Base-by-base conservation (phyloP, 441 rosid species). In the Pelargonium australe region DNA sequence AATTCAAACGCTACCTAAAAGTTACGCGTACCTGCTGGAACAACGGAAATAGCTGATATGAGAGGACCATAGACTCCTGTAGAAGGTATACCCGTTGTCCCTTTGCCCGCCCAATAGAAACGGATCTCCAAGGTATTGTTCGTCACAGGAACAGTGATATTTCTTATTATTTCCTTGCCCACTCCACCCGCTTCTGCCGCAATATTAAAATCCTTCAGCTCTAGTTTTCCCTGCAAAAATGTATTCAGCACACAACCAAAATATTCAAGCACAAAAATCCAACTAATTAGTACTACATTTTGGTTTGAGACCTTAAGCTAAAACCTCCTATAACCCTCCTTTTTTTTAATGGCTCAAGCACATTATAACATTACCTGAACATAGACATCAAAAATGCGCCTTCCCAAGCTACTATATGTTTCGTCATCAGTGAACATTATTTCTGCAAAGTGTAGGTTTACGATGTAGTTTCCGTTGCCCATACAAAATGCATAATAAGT, bases 381-480 rank as follows among this genome's bases (percentile, higher is more conserved):
- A 63, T 84, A 82, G 63, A 85, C 75, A 80, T 88, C 81, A 25
- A 25, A 25, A 2, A 25, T 25, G 31, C 31, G 31, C 31, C 31
- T 25, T 25, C 31, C 31, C 31, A 25, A 25, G 31, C 31, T 25
- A 25, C 31, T 25, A 25, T 25, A 25, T 25, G 31, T 25, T 25
- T 25, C 66, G 34, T 74, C 72, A 51, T 61, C 61, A 0, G 61
- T 65, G 75, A 86, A 82, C 79, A 71, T 53, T 19, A 78, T 85
- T 73, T 88, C 94, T 16, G 87, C 85, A 60, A 88, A 88, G 66
- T 88, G 87, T 71, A 86, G 95, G 31, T 41, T 77, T 57, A 85
- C 81, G 0, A 78, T 81, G 78, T 88, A 85, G 66, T n/a, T 80
- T 58, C 86, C 91, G 17, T 71, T 3, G 47, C 20, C 70, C 64